phyloP scores from a whole-genome alignment of 768 basidiomycete genomes.

The Russula brevipes region DNA sequence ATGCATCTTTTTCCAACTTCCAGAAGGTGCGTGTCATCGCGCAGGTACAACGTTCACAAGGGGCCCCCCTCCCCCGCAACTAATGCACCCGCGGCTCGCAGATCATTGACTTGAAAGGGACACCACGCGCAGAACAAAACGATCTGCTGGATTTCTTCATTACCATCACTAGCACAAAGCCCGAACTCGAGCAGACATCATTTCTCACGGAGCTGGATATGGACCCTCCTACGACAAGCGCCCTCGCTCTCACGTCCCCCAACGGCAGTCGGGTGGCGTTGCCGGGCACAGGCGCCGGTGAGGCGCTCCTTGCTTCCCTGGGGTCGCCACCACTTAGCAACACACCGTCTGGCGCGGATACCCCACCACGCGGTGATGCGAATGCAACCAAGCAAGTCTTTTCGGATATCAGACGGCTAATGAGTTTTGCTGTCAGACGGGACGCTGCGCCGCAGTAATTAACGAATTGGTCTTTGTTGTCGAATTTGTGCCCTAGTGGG shows the following conservation, averaged over 20 bases:
- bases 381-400: conserved; percentile 63
- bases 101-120: conserved; percentile 95
- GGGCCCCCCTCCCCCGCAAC: neutral
- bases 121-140: conserved; percentile 80
- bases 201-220: conserved; percentile 94
- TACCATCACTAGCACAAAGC: conserved; percentile 86
- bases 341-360: conserved; percentile 57
- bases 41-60: neutral
- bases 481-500: neutral
- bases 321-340: conserved; percentile 60
- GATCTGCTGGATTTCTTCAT: conserved; percentile 87
- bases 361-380: conserved; percentile 40
- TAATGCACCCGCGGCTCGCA: conserved; percentile 30
- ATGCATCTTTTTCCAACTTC: conserved; percentile 94
- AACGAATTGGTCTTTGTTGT: neutral
- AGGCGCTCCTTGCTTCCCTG: conserved; percentile 56
- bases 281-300: conserved; percentile 37
- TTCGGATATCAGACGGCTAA: conserved; percentile 82
- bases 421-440: conserved; percentile 81
- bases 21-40: conserved; percentile 67
- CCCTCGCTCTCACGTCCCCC: conserved; percentile 55
- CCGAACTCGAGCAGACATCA: conserved; percentile 82
- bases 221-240: conserved; percentile 65
- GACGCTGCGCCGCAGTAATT: conserved; percentile 41
- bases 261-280: conserved; percentile 57